Conservation (phyloP, 2,329 filamentous ascomycete species). For the Aspergillus neotritici region DNA sequence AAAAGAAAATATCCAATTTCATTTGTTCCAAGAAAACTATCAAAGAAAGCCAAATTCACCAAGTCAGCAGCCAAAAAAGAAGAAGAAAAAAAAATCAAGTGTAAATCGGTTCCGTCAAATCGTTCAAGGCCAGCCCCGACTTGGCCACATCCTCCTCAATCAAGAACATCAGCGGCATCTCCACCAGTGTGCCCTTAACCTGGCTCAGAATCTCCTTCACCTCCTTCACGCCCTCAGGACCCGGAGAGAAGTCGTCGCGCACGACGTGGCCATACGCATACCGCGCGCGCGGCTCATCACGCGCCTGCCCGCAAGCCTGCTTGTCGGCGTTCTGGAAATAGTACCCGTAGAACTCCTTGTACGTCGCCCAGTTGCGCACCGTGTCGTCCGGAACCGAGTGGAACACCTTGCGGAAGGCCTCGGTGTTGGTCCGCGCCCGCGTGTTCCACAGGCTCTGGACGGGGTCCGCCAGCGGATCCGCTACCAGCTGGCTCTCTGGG, state of each 20-base stretch:
- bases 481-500: conserved; percentile 46
- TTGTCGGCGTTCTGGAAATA: conserved; percentile 48
- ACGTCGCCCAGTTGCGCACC: conserved; percentile 55
- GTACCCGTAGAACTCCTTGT: conserved; percentile 58
- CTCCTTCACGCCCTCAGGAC: conserved; percentile 62
- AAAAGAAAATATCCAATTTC: background rate
- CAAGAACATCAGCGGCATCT: conserved; percentile 88
- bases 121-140: conserved; percentile 68
- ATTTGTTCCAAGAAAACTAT: background rate
- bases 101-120: conserved; percentile 66
- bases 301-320: conserved; percentile 42
- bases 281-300: conserved; percentile 42
- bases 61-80: conserved; percentile 1
- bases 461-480: conserved; percentile 54
- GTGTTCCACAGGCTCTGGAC: conserved; percentile 55
- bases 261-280: conserved; percentile 87
- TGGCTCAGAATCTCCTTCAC: conserved; percentile 64
- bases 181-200: conserved; percentile 67
- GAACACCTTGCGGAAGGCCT: conserved; percentile 57
- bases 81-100: conserved; percentile 42
- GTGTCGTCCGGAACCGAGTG: conserved; percentile 57
- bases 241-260: conserved; percentile 61
- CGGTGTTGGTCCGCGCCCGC: conserved; percentile 54
- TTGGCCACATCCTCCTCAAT: conserved; percentile 81
- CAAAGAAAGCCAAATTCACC: background rate